Conservation (phyloP, 2,329 filamentous ascomycete genomes). For the Dryadomyces quercus-mongolicae region DNA sequence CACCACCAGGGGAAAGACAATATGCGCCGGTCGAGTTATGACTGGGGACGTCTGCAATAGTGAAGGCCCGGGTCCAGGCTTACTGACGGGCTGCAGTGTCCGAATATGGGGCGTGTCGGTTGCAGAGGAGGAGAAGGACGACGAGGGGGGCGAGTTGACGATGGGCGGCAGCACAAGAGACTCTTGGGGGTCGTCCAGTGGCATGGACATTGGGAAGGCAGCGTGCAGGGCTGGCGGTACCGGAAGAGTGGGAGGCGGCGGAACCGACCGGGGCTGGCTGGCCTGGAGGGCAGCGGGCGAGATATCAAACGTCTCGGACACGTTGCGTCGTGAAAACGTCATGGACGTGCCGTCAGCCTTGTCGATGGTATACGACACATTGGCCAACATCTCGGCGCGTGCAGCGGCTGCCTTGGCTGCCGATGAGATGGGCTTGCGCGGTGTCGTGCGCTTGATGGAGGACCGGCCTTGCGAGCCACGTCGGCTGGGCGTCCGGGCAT, state of each 20-base stretch:
- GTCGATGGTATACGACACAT: constrained; percentile 3
- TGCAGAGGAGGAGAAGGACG: too few species aligned
- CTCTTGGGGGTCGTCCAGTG: neutral
- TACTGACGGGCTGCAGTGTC: neutral
- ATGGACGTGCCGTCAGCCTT: constrained; percentile 1
- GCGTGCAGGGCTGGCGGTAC: neutral
- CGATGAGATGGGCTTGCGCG: neutral
- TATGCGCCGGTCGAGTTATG: neutral
- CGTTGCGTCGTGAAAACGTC: neutral
- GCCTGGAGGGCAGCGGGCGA: neutral
- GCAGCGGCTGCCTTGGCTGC: neutral
- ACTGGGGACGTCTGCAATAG: neutral
- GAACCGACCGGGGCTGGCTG: neutral
- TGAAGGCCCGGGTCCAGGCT: neutral
- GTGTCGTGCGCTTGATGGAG: too few species aligned
- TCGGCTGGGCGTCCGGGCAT: too few species aligned
- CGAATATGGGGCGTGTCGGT: neutral
- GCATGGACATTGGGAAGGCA: neutral
- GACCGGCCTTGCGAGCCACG: too few species aligned
- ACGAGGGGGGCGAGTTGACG: neutral
- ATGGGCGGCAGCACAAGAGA: neutral
- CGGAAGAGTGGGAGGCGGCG: neutral
- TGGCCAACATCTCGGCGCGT: constrained; percentile 2
- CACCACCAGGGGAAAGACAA: neutral
- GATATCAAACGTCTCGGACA: constrained; percentile 1